Conservation (phyloP, 164 flowering plant genomes). For the Vitis labrusca region DNA sequence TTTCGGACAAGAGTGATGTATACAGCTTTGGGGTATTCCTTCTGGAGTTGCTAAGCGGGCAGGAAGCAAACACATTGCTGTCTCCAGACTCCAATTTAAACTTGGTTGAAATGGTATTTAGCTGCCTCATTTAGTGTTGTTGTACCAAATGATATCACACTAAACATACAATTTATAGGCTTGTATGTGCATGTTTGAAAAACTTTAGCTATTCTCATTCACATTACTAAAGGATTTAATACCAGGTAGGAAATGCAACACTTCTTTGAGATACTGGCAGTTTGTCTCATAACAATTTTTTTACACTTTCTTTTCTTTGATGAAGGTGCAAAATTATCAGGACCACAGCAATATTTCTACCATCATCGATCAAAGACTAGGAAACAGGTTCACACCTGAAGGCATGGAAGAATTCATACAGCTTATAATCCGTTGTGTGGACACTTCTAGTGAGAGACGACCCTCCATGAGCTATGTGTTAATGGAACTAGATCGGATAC, state of each 20-base stretch:
- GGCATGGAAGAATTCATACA: conserved; percentile 70
- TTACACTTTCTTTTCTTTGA: neutral
- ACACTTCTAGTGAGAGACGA: conserved; percentile 72
- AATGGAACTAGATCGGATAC: conserved; percentile 68
- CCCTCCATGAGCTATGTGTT: conserved; percentile 71
- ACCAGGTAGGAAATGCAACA: too few relatives aligned
- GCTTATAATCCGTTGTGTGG: conserved; percentile 52
- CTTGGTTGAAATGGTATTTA: conserved; percentile 72
- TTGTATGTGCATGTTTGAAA: neutral
- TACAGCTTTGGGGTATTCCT: conserved; percentile 92
- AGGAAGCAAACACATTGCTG: conserved; percentile 49
- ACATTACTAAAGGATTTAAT: neutral
- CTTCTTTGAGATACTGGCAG: too few relatives aligned
- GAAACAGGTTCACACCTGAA: conserved; percentile 74
- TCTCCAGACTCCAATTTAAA: conserved; percentile 43
- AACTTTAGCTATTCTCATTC: neutral
- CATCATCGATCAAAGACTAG: conserved; percentile 66
- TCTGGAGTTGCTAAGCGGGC: conserved; percentile 78
- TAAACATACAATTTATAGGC: neutral
- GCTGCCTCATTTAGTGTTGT: neutral
- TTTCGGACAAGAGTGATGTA: conserved; percentile 83
- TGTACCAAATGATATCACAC: neutral
- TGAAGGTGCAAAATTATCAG: conserved; percentile 57
- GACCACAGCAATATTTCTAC: conserved; percentile 42
- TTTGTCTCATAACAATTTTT: neutral